Percentiles rank a stretch among this genome's conserved stretches.
Conservation (phyloP, 202 grass and related monocot species). For the Cymbopogon flexuosus region DNA sequence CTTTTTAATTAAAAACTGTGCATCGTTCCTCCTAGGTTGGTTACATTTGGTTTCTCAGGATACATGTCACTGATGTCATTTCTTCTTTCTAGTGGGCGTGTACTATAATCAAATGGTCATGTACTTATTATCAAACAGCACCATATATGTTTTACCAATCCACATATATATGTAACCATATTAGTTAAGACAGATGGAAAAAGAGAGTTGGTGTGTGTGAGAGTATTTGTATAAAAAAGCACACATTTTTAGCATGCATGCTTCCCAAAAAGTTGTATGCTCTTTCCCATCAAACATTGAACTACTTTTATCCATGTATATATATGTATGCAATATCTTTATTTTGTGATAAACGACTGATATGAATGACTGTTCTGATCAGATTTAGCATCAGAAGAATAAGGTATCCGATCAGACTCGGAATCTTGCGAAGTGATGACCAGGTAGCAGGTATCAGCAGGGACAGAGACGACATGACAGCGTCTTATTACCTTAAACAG, state of each 20-base stretch:
- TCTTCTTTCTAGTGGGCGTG: neutral
- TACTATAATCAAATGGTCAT: constrained; percentile 5
- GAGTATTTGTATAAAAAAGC: neutral
- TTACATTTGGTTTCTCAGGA: neutral
- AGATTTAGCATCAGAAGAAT: constrained; percentile 26
- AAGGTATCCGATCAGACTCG: constrained; percentile 35
- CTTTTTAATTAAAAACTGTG: neutral
- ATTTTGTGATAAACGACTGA: neutral
- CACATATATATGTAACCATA: neutral
- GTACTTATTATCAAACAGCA: neutral
- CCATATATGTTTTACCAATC: neutral
- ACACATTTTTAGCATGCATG: neutral
- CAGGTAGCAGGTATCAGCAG: constrained; percentile 19
- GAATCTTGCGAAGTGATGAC: constrained; percentile 30
- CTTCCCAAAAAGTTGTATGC: neutral
- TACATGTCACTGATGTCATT: neutral
- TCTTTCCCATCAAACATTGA: neutral
- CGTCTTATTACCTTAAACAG: constrained; percentile 37
- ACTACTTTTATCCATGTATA: neutral
- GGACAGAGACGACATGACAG: constrained; percentile 32
- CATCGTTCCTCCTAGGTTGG: neutral
- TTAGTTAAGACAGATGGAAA: neutral
- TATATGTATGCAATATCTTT: neutral
- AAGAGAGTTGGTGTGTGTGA: neutral
- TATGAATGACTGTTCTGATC: neutral